Base-by-base conservation (phyloP, 2,329 filamentous ascomycete species). In the Trematosphaeria pertusa region DNA sequence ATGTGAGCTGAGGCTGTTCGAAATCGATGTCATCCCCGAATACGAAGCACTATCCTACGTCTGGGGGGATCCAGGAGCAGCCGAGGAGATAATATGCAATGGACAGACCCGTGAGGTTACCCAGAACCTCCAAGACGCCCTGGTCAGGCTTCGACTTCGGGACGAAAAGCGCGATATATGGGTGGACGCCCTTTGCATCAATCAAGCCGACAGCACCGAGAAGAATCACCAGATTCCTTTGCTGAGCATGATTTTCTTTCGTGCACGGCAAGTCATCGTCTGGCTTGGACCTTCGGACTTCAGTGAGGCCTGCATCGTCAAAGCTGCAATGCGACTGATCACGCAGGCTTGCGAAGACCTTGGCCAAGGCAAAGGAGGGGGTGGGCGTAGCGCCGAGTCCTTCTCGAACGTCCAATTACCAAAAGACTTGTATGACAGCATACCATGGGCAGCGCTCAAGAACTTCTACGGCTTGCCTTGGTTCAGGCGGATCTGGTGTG, bases 171-270 rank as follows among this genome's bases (percentile, higher is more conserved):
- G 48, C 8, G 14, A 32, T 7, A 38, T 54, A 2, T 59, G 56
- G 56, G 42, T 28, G 8, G 54, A 59, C 21, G 54, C 52, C 10
- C 21, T 58, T 0, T 58, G 54, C 28, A 56, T 58, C 24, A 36
- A 56, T 24, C 56, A 61, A 24, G n/a, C 22, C 1, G 43, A 52
- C 18, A 6, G 18, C 5, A 17, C 2, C 5, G 56, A 59, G 34
- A 55, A 44, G 14, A 41, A 24, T 11, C n/a, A 37, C 11, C 54
- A 57, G 40, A 34, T 59, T 2, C 41, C 44, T 10, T 20, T 55
- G n/a, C 57, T 59, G 56, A 28, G 48, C 8, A 30, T 39, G 4
- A 52, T 57, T 21, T 57, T 52, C 22, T 37, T 33, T 0, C 36
- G 33, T 3, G 56, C 56, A 26, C 34, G 10, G 7, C 30, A 37